Evolutionary conservation across 345 rosid genomes (phyloP), one percentile per base, ranked within the genome.

Genomic region (Cardamine resedifolia): DNA sequence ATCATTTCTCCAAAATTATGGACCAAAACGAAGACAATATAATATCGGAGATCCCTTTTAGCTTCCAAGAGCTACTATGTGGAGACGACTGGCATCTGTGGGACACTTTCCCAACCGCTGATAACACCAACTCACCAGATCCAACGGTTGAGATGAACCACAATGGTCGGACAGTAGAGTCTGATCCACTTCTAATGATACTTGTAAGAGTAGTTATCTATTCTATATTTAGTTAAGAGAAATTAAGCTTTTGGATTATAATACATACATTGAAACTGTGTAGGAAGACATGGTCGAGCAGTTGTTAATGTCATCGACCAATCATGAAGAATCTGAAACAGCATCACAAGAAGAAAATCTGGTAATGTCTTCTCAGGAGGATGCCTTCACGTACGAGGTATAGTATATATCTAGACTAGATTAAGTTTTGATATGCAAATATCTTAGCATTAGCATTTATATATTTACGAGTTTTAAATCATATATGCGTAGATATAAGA

Each of bases 41-140:
- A 39, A 41, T 10, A 12, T 21, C 38, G 18, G 56, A 65, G 6
- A 57, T 16, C 28, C 7, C 49, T 7, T 60, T 60, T 24, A 68
- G 78, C 57, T 68, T 30, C 44, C 63, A 21, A 16, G 4, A 34
- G 30, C 58, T 75, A 31, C 66, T 75, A 16, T 21, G 8, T 39
- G 78, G 63, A 51, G 78, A 68, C 34, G 50, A 68, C 7, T 75
- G 74, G 78, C 16, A 67, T 1, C 66, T 4, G 5, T 67, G 62
- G 68, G 78, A 74, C 39, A 50, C 36, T 51, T 68, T 20, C 20
- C 74, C 73, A 5, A 51, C 49, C 7, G 16, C 51, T 60, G 68
- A 75, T 36, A 48, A 6, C 58, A 21, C 16, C 11, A 65, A 18
- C 18, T 18, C 49, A 73, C 19, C 15, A 62, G 15, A 10, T 21